Evolutionary conservation across 2,329 filamentous ascomycete species (phyloP), one percentile per base, ranked within the genome.

Genomic region (Apiospora hydei): DNA sequence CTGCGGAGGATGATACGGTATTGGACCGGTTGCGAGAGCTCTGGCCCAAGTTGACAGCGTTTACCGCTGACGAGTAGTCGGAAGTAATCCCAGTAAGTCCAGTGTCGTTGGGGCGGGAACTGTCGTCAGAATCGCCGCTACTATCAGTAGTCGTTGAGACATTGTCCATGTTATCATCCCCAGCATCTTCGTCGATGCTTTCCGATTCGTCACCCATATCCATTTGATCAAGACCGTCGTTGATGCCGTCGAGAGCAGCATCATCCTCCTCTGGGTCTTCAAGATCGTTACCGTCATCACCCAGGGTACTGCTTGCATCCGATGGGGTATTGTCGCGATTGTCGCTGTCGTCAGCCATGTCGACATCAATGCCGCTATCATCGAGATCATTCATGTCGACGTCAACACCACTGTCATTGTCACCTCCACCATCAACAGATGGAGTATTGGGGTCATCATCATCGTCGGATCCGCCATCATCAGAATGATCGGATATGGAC

Each of bases 251-350:
- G 5, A 38, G 8, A 21, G 24, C 4, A n/a, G 44, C 64, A 26
- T 68, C 46, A 43, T 67, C 43, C 53, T 67, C 43, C 53, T 26
- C 47, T 1, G 71, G 41, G 71, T 51, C 46, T 11, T 71, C 34
- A 24, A 53, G 30, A 71, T 75, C 72, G n/a, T 44, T 53, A 24
- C 21, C 67, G 34, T 73, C 67, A 41, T 73, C 67, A 21, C 43
- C 64, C 1, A 18, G 51, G 43, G 43, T 16, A 11, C 43, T n/a
- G n/a, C 3, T n/a, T 10, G 34, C 10, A 43, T 67, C 61, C 1
- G 24, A 26, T 14, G 21, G 4, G 38, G n/a, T 26, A 6, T 67
- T 30, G 16, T 67, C 41, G 41, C 16, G 30, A 41, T 18, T 7
- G 3, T 38, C 38, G 21, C 44, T 43, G 7, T 24, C 34, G 11